A percentile compares a stretch with the other conserved stretches of the same genome.
Evolutionary conservation across 2,329 filamentous ascomycete genomes (phyloP).

Genomic region (Fusarium floridanum): DNA sequence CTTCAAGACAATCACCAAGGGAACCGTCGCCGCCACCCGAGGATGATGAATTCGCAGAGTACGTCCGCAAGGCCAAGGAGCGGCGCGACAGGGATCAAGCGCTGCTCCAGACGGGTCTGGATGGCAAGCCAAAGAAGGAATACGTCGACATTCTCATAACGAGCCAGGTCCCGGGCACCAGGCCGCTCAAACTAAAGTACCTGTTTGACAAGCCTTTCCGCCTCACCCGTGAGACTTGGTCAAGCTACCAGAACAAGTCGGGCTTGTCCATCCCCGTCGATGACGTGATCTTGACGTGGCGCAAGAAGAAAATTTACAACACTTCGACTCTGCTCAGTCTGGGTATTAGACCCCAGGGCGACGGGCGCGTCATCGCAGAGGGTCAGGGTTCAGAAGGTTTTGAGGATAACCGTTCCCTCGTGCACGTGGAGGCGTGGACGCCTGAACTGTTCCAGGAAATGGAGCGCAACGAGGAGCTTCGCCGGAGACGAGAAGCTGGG

Average conservation of each 20-base stretch:
- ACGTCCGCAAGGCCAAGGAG: slow-evolving; percentile 58
- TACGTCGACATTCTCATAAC: slow-evolving; percentile 61
- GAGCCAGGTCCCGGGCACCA: slow-evolving; percentile 73
- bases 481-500: slow-evolving; percentile 58
- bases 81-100: slow-evolving; percentile 48
- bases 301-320: slow-evolving; percentile 77
- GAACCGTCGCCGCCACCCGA: slow-evolving; percentile 27
- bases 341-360: slow-evolving; percentile 64
- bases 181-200: slow-evolving; percentile 66
- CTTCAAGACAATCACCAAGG: slow-evolving; percentile 4
- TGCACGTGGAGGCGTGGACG: slow-evolving; percentile 86
- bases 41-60: slow-evolving; percentile 61
- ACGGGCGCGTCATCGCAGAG: slow-evolving; percentile 58
- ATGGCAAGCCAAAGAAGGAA: slow-evolving; percentile 39
- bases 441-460: slow-evolving; percentile 68
- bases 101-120: slow-evolving; percentile 25
- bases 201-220: slow-evolving; percentile 76
- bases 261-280: slow-evolving; percentile 53
- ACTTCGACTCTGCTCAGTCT: slow-evolving; percentile 79
- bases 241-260: slow-evolving; percentile 67
- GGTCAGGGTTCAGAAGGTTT: slow-evolving; percentile 58
- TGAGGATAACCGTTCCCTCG: slow-evolving; percentile 79
- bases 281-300: slow-evolving; percentile 83
- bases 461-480: slow-evolving; percentile 62
- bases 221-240: slow-evolving; percentile 78